Evolutionary conservation across 805 yeast species (phyloP).

Genomic region (Starmerella floricola): DNA sequence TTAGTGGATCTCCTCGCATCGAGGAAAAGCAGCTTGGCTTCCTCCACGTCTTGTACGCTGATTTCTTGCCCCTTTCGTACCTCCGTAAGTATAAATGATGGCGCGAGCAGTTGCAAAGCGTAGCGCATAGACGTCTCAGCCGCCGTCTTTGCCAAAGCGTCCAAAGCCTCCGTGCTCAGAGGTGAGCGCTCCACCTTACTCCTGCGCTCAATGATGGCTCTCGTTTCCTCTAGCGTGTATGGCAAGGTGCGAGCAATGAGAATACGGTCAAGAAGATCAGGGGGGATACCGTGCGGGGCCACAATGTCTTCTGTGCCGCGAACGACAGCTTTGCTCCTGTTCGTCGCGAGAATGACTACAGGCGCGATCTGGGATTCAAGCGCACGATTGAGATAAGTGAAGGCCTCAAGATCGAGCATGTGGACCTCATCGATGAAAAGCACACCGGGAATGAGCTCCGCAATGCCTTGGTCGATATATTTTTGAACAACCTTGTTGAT

Average conservation of each 20-base stretch:
- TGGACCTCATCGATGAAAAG: conserved; percentile 95
- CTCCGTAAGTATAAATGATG: conserved; percentile 72
- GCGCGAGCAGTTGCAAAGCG: conserved; percentile 80
- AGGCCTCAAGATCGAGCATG: conserved; percentile 95
- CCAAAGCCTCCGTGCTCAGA: conserved; percentile 56
- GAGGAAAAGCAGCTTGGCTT: conserved; percentile 68
- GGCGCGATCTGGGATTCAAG: conserved; percentile 88
- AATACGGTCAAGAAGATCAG: conserved; percentile 83
- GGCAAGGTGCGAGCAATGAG: conserved; percentile 86
- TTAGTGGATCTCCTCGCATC: conserved; percentile 74
- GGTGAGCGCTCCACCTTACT: conserved; percentile 64
- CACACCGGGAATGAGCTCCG: conserved; percentile 96
- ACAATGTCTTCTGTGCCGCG: conserved; percentile 75
- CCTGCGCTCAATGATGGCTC: conserved; percentile 69
- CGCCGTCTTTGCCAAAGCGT: conserved; percentile 62
- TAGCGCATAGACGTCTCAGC: conserved; percentile 73
- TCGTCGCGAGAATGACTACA: conserved; percentile 87
- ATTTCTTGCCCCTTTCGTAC: conserved; percentile 62
- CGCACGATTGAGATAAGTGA: conserved; percentile 88
- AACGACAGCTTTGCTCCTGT: conserved; percentile 83
- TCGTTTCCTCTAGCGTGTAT: conserved; percentile 73
- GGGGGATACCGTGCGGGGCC: conserved; percentile 94
- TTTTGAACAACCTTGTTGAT: conserved; percentile 92
- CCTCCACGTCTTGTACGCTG: conserved; percentile 60
- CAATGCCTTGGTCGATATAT: conserved; percentile 96